phyloP scores from a whole-genome alignment of 2,329 filamentous ascomycete genomes.

The Fusarium fujikuroi region DNA sequence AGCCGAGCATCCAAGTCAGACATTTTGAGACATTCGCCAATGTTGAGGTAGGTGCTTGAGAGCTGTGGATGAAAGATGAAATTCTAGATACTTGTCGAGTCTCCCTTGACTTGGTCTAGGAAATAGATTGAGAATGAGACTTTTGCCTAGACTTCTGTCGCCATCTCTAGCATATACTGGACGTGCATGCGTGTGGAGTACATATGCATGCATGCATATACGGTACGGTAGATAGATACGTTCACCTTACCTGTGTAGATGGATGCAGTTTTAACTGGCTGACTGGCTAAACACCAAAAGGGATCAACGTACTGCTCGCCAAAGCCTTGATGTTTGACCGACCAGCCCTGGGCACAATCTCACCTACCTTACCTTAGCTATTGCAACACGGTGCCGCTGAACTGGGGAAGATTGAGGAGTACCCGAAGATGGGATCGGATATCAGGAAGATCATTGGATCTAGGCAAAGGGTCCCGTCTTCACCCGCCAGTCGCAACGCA shows the following conservation, averaged over 20 bases:
- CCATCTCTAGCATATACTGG: not conserved
- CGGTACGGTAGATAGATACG: slow-evolving; percentile 19
- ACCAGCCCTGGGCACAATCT: slow-evolving; percentile 14
- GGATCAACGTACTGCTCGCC: slow-evolving; percentile 10
- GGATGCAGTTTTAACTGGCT: not conserved
- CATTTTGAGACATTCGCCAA: slow-evolving; percentile 19
- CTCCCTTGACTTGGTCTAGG: slow-evolving; percentile 22
- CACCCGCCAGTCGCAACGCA: slow-evolving; percentile 23
- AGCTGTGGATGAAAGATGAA: not conserved
- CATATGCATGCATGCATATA: slow-evolving; percentile 24
- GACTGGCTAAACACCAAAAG: slow-evolving; percentile 13
- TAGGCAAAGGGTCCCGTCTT: slow-evolving; percentile 18
- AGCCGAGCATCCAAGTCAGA: slow-evolving; percentile 28
- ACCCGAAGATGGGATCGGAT: slow-evolving; percentile 19
- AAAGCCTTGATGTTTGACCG: slow-evolving; percentile 21
- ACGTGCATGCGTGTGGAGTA: not conserved
- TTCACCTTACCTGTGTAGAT: slow-evolving; percentile 17
- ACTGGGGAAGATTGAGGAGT: slow-evolving; percentile 18
- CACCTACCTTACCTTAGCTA: not conserved
- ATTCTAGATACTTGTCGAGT: not conserved
- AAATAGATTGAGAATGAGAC: slow-evolving; percentile 1
- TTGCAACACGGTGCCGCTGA: not conserved
- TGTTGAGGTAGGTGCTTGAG: not conserved
- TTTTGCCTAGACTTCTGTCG: slow-evolving; percentile 5
- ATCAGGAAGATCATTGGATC: slow-evolving; percentile 14